Conservation (phyloP, 2,329 filamentous ascomycete species). For the Paecilomyces fulvus region DNA sequence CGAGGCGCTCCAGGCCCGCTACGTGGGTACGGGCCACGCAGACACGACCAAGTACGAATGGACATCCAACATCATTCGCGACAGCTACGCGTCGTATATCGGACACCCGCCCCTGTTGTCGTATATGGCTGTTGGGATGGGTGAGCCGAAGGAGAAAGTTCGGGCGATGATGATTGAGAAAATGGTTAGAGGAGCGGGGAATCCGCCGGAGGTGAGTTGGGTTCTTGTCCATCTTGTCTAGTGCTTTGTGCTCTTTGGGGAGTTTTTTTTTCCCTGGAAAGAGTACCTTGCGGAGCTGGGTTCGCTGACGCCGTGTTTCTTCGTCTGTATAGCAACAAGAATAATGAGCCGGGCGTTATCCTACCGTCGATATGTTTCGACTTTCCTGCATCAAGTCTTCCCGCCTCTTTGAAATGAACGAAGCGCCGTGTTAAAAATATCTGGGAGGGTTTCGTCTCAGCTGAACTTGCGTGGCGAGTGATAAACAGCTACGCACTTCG, state of each 20-base stretch:
- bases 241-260: neutral
- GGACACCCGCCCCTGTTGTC: conserved; percentile 82
- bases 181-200: conserved; percentile 58
- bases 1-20: conserved; percentile 90
- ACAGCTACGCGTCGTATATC: conserved; percentile 80
- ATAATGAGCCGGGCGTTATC: neutral
- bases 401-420: neutral
- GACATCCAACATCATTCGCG: conserved; percentile 89
- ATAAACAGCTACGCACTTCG: neutral
- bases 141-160: conserved; percentile 73
- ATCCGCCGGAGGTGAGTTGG: conserved; percentile 53
- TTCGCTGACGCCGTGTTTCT: neutral
- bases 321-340: conserved; percentile 3
- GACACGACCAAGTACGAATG: conserved; percentile 98
- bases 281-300: neutral
- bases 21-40: conserved; percentile 89
- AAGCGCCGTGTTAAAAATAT: neutral
- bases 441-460: too few relatives aligned
- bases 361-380: neutral
- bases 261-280: neutral
- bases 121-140: conserved; percentile 84
- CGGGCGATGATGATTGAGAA: conserved; percentile 70
- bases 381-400: neutral
- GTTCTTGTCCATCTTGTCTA: neutral
- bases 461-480: neutral